Conservation (phyloP, 805 yeast genomes). For the Ogataea degrootiae region DNA sequence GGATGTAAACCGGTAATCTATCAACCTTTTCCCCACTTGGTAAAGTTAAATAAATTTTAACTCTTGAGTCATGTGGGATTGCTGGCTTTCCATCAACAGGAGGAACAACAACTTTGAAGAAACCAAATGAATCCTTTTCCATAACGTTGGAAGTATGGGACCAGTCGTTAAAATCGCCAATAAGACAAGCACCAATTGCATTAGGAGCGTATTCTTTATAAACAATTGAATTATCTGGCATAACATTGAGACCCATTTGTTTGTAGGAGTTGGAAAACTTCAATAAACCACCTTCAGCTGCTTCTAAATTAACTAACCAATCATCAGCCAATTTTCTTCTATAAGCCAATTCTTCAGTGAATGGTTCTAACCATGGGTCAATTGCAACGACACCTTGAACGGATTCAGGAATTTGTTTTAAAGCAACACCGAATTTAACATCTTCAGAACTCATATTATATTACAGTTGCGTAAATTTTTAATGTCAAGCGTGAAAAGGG, state of each 20-base stretch:
- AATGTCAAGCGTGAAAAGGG: not conserved
- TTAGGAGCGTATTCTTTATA: conserved; percentile 91
- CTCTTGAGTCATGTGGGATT: conserved; percentile 76
- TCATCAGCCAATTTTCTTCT: conserved; percentile 63
- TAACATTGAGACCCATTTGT: conserved; percentile 70
- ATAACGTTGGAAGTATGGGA: conserved; percentile 50
- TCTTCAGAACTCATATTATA: not conserved
- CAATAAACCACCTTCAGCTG: conserved; percentile 59
- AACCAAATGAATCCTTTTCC: conserved; percentile 62
- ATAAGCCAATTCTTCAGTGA: conserved; percentile 56
- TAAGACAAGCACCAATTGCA: conserved; percentile 67
- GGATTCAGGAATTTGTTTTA: conserved; percentile 16
- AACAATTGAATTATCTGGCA: conserved; percentile 47
- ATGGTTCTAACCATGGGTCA: conserved; percentile 89
- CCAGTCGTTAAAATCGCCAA: conserved; percentile 94
- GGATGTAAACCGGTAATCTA: conserved; percentile 86
- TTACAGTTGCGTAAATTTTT: not conserved
- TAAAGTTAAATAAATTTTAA: conserved; percentile 62
- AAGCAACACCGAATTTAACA: conserved; percentile 1
- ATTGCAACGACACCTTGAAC: conserved; percentile 60
- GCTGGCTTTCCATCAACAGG: conserved; percentile 52
- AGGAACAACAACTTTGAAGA: conserved; percentile 59
- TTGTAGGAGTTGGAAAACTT: conserved; percentile 75
- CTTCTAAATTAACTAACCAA: conserved; percentile 53
- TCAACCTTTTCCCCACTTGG: conserved; percentile 69